Percentiles rank a stretch among this genome's conserved stretches.
phyloP scores from a whole-genome alignment of 208 protist species.

The Trypanosoma scelopori region DNA sequence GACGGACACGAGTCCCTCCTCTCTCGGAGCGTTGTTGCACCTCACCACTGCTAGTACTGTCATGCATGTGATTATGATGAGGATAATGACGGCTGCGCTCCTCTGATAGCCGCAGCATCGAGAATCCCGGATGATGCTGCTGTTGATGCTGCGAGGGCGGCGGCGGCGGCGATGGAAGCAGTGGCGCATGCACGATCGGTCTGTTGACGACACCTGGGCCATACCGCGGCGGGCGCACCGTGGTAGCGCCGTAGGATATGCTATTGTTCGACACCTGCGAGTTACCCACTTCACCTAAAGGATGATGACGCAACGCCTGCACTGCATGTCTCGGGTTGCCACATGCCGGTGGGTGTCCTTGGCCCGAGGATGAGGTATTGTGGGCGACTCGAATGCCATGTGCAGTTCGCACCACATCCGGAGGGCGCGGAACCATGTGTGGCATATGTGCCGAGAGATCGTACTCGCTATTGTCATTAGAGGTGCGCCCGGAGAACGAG shows the following conservation, averaged over 20 bases:
- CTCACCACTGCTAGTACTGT: background rate
- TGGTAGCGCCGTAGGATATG: background rate
- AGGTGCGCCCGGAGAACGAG: background rate
- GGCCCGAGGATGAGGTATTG: background rate
- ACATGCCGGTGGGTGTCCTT: background rate
- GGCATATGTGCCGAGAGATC: background rate
- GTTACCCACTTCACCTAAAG: background rate
- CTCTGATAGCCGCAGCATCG: background rate
- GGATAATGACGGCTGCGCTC: background rate
- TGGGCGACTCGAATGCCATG: background rate
- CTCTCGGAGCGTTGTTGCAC: background rate
- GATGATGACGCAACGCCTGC: conserved; percentile 8
- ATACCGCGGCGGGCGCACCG: background rate
- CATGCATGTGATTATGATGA: background rate
- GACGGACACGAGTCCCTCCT: background rate
- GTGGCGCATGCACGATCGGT: background rate
- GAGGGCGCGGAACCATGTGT: too few relatives aligned
- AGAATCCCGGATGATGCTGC: background rate
- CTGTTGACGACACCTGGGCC: background rate
- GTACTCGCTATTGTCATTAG: background rate
- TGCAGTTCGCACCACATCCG: background rate
- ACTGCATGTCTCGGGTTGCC: conserved; percentile 21
- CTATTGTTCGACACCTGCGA: background rate
- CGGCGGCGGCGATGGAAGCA: background rate
- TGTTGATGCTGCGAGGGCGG: too few relatives aligned